phyloP scores from a whole-genome alignment of 2,329 filamentous ascomycete species.

The Colletotrichum agaves region DNA sequence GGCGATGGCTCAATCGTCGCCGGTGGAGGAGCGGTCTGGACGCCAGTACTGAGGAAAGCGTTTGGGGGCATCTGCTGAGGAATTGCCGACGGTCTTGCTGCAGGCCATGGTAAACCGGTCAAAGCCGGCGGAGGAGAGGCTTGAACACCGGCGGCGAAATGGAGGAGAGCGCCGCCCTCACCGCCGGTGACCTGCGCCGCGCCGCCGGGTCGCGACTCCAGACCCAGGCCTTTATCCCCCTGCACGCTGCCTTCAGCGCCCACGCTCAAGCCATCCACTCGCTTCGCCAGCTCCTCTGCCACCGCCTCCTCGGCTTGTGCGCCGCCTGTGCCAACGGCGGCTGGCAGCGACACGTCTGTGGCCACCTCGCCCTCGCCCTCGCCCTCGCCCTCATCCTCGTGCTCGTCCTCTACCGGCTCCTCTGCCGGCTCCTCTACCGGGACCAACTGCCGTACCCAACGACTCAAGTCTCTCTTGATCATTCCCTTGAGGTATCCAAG shows the following conservation, averaged over 20 bases:
- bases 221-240: background rate
- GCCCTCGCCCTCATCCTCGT: no score
- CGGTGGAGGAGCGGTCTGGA: background rate
- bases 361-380: background rate
- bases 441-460: background rate
- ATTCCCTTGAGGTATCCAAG: background rate
- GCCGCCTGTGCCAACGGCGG: background rate
- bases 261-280: background rate
- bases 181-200: background rate
- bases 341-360: background rate
- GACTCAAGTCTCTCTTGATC: background rate
- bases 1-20: background rate
- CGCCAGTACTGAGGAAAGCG: background rate
- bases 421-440: background rate
- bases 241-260: background rate
- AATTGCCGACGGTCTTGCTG: background rate
- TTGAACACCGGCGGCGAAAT: background rate
- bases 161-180: background rate
- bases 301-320: background rate
- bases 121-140: background rate
- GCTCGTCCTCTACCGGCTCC: no score
- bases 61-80: background rate
- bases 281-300: background rate
- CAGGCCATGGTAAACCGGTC: background rate
- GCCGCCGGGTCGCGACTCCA: background rate